Conservation (phyloP, 1,284 basidiomycete species). For the Coniophora puteana region DNA sequence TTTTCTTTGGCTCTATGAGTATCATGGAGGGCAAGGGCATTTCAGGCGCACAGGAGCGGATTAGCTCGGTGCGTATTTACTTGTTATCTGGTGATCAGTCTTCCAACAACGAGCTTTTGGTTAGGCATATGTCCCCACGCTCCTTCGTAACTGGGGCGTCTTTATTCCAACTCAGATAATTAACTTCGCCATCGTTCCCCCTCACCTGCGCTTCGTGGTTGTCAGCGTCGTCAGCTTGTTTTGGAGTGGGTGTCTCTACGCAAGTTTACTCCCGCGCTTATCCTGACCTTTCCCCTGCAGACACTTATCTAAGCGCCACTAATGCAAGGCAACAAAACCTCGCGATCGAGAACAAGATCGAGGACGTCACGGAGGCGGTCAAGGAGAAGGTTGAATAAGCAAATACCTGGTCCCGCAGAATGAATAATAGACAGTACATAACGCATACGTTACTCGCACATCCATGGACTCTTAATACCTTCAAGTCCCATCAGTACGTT, state of each 20-base stretch:
- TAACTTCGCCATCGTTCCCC: constrained; percentile 80
- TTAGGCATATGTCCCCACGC: constrained; percentile 64
- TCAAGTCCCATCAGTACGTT: too few relatives aligned
- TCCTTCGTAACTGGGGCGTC: constrained; percentile 75
- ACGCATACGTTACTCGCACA: too few relatives aligned
- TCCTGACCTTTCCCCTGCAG: constrained; percentile 20
- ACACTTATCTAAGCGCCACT: constrained; percentile 44
- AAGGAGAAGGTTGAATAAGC: too few relatives aligned
- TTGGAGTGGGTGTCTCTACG: constrained; percentile 65
- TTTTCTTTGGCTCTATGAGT: constrained; percentile 76
- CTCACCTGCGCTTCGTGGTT: constrained; percentile 75
- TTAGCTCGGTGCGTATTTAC: constrained; percentile 43
- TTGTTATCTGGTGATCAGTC: background rate
- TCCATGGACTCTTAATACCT: too few relatives aligned
- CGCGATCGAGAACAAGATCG: too few relatives aligned
- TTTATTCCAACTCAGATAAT: constrained; percentile 79
- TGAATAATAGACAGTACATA: too few relatives aligned
- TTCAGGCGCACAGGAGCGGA: constrained; percentile 49
- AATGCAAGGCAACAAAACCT: constrained; percentile 29
- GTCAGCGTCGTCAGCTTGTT: constrained; percentile 80
- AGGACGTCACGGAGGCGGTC: too few relatives aligned
- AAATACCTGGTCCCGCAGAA: too few relatives aligned
- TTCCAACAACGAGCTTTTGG: background rate
- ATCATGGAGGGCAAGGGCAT: constrained; percentile 65
- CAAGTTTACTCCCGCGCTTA: constrained; percentile 16